Evolutionary conservation across 1,139 yeast genomes (phyloP).

Genomic region (Protomyces arabidopsidicola): DNA sequence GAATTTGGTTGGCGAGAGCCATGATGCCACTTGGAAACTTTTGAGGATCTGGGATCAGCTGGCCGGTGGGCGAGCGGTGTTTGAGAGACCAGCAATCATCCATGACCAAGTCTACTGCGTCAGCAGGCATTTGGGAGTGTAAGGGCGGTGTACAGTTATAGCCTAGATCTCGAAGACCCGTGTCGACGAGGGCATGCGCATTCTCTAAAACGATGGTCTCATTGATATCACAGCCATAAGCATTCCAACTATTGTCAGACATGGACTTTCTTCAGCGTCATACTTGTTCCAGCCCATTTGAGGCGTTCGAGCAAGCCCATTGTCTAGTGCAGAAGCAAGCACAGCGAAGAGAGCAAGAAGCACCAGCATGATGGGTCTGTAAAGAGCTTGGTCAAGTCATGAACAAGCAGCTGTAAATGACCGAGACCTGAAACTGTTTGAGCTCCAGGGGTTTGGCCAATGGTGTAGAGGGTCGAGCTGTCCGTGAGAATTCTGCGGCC

Average conservation of each 20-base stretch:
- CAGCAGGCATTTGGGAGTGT: not conserved
- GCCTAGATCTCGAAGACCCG: slow-evolving; percentile 37
- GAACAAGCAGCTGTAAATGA: no score
- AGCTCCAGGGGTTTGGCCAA: no score
- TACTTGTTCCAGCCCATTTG: slow-evolving; percentile 39
- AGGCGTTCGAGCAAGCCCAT: slow-evolving; percentile 38
- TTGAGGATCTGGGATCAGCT: slow-evolving; percentile 17
- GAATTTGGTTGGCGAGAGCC: slow-evolving; percentile 36
- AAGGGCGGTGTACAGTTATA: slow-evolving; percentile 33
- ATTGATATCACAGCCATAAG: slow-evolving; percentile 38
- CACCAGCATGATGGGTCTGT: not conserved
- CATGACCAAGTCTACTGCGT: slow-evolving; percentile 35
- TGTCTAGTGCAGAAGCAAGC: slow-evolving; percentile 28
- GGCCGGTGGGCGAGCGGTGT: not conserved
- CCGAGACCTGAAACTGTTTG: no score
- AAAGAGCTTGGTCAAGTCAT: no score
- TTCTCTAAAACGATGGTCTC: slow-evolving; percentile 35
- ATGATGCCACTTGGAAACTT: slow-evolving; percentile 39
- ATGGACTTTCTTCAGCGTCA: not conserved
- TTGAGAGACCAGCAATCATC: slow-evolving; percentile 38
- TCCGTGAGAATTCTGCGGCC: no score
- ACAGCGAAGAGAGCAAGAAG: not conserved
- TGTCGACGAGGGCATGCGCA: slow-evolving; percentile 35
- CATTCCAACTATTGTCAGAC: slow-evolving; percentile 35
- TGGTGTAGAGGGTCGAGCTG: no score